Evolutionary conservation across 441 rosid genomes (phyloP), one percentile per base, ranked within the genome.

Genomic region (Euphorbia celastroides): DNA sequence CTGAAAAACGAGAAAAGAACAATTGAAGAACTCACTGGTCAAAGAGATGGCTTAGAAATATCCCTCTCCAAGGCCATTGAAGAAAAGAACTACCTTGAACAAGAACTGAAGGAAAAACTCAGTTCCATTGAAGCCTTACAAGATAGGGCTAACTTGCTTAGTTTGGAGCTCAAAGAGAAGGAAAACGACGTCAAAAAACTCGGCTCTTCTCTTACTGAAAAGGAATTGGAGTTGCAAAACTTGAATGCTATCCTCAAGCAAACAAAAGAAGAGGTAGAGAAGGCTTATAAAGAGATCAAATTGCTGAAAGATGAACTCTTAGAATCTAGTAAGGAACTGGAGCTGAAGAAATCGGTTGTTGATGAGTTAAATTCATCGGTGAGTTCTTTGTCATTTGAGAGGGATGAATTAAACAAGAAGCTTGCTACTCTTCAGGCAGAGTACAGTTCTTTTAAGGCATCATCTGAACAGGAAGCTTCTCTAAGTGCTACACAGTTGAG

Each of bases 81-180:
- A 78, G 90, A 82, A 32, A 84, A 84, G 70, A 83, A 63, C 65
- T 73, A 78, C 54, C 82, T 89, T 41, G 90, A 86, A 72, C 81
- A 75, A 73, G 74, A 77, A 75, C 72, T 85, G 65, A 81, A 72
- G 70, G 88, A 81, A 78, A 94, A 83, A 67, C 70, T 88, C 36
- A 73, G 68, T 36, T 72, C 74, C 50, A 60, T 82, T 67, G 89
- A 84, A 59, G 70, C 51, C 61, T 72, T 89, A 60, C 84, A 94
- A 70, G 92, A 85, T 64, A 82, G 70, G 73, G 67, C 81, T 46
- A 79, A 76, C 68, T 78, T 76, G 70, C 84, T 92, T 59, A 78
- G 78, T 68, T 65, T 74, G 57, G 96, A 91, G 82, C 71, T 91
- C 71, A 79, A 79, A 68, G 92, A 83, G 41, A 88, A 67, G 72